These are phyloP conservation scores for Scedosporium boydii DNA, from an alignment of 2,329 filamentous ascomycete species.

Conservation along the genomic window DNA sequence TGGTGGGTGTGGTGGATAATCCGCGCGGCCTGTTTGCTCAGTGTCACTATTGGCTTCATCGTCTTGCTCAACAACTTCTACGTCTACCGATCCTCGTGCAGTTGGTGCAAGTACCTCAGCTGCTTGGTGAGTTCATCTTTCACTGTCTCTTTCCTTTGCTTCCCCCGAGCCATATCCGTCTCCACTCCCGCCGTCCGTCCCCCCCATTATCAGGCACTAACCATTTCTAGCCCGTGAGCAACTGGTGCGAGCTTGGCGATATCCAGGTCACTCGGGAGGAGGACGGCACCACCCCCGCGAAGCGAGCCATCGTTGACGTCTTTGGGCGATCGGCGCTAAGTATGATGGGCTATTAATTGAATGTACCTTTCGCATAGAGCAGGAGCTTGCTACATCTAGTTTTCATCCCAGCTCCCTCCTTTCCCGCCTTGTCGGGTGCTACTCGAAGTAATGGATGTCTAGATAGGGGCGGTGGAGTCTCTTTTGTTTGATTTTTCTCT, in stretches of 20 bases:
- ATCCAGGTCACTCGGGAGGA: conserved; percentile 10
- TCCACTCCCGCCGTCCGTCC: neutral
- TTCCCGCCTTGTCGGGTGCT: conserved; percentile 7
- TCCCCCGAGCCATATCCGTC: neutral
- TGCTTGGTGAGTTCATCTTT: conserved; percentile 63
- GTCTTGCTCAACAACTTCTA: conserved; percentile 89
- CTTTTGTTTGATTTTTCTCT: conserved; percentile 10
- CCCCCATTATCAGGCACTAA: conserved; percentile 13
- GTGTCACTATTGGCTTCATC: conserved; percentile 78
- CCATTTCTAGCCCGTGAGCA: conserved; percentile 46
- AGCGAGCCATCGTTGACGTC: neutral
- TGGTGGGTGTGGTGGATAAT: conserved; percentile 99
- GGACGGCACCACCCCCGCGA: neutral
- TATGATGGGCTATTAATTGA: neutral
- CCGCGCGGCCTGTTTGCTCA: conserved; percentile 65
- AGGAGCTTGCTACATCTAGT: conserved; percentile 9
- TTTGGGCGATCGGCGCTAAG: neutral
- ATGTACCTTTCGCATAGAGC: neutral
- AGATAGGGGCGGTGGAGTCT: neutral
- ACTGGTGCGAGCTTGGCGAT: conserved; percentile 52
- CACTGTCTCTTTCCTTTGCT: neutral
- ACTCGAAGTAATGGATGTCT: neutral
- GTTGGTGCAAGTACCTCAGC: conserved; percentile 92
- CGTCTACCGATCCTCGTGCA: conserved; percentile 62
- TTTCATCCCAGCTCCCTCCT: neutral